Percentiles rank a stretch among this genome's conserved stretches.
These are phyloP conservation scores for Craspedostauros australis DNA, from an alignment of 108 stramenopile species.

Conservation along the genomic window DNA sequence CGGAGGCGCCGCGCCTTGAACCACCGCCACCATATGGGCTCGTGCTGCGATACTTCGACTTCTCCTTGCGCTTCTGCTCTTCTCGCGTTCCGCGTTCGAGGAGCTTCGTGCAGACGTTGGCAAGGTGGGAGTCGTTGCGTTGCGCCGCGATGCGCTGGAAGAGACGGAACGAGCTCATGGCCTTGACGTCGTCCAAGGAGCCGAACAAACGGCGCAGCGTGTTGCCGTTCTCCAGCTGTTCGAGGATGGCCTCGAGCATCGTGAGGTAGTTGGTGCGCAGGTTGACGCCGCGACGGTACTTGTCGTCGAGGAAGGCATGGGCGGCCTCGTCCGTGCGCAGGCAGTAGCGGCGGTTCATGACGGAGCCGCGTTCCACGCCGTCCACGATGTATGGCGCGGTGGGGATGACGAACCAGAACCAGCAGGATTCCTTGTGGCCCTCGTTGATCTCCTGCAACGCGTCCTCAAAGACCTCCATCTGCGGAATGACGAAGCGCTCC, in stretches of 20 bases:
- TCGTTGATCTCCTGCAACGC: not conserved
- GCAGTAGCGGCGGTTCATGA: conserved; percentile 3
- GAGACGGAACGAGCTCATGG: not conserved
- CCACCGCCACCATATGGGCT: too few relatives aligned
- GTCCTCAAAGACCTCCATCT: not conserved
- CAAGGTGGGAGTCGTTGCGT: not conserved
- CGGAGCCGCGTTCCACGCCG: conserved; percentile 5
- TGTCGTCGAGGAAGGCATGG: not conserved
- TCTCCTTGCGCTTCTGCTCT: too few relatives aligned
- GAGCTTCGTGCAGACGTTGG: not conserved
- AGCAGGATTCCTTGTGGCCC: conserved; percentile 1
- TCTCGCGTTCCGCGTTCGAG: too few relatives aligned
- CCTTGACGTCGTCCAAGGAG: not conserved
- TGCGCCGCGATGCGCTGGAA: not conserved
- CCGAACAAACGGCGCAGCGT: not conserved
- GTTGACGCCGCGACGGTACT: not conserved
- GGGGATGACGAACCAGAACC: conserved; percentile 9
- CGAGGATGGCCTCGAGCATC: not conserved
- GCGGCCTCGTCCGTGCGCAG: conserved; percentile 4
- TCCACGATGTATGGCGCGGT: conserved; percentile 6
- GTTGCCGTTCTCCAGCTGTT: not conserved
- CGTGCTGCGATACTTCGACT: too few relatives aligned
- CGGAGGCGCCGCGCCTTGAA: too few relatives aligned
- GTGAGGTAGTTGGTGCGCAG: not conserved
- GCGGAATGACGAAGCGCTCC: not conserved